A percentile compares a stretch with the other conserved stretches of the same genome.
These are phyloP conservation scores for Rhizophagus clarus DNA, from an alignment of 192 early-diverging fungal species.

Conservation along the genomic window DNA sequence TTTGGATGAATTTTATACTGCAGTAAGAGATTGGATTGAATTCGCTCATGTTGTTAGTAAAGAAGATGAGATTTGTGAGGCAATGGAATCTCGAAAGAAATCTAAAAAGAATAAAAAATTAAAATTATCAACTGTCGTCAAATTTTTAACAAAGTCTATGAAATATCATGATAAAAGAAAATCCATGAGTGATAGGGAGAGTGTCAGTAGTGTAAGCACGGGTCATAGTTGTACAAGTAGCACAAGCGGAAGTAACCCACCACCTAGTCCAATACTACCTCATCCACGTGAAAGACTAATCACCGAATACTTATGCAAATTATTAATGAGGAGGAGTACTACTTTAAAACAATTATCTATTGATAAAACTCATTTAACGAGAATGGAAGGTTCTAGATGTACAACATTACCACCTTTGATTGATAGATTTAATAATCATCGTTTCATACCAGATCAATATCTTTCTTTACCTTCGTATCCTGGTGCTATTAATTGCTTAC, in stretches of 20 bases:
- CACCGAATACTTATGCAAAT: neutral
- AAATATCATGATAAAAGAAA: neutral
- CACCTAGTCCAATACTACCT: neutral
- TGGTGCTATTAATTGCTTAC: neutral
- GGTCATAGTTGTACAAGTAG: neutral
- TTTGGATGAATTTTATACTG: conserved; percentile 22
- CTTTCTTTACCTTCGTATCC: neutral
- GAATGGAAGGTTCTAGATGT: neutral
- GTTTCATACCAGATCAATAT: conserved; percentile 5
- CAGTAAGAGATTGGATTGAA: conserved; percentile 27
- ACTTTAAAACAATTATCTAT: conserved; percentile 21
- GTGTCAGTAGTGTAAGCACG: neutral
- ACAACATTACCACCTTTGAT: neutral
- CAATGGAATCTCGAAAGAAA: neutral
- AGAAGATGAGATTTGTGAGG: neutral
- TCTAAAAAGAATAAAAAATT: neutral
- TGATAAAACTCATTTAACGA: conserved; percentile 9
- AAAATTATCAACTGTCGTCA: neutral
- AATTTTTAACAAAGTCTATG: neutral
- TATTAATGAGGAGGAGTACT: conserved; percentile 15
- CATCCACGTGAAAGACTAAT: conserved; percentile 1
- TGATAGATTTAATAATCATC: neutral
- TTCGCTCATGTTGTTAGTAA: neutral
- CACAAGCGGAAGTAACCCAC: neutral
- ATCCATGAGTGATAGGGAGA: neutral